Percentiles rank a stretch among this genome's conserved stretches.
Conservation (phyloP, 2,329 filamentous ascomycete species). For the Hymenoscyphus albidus region DNA sequence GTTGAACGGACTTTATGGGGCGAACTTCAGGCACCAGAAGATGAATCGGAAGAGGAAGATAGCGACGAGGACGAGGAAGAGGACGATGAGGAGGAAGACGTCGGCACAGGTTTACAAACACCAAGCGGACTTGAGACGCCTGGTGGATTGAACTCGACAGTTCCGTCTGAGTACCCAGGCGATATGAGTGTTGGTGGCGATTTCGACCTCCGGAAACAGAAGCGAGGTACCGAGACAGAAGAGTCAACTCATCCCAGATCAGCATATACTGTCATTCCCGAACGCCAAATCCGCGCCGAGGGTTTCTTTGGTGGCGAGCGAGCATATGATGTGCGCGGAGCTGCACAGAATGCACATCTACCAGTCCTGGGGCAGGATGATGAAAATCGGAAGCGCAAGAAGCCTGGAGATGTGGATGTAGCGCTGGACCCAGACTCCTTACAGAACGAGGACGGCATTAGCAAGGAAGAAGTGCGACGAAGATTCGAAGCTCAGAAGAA, state of each 20-base stretch:
- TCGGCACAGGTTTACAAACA: slow-evolving; percentile 65
- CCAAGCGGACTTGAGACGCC: slow-evolving; percentile 76
- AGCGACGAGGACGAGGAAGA: slow-evolving; percentile 67
- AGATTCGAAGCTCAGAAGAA: slow-evolving; percentile 72
- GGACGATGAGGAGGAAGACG: slow-evolving; percentile 58
- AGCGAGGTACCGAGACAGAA: slow-evolving; percentile 83
- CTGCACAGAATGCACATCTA: slow-evolving; percentile 48
- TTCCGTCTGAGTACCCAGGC: slow-evolving; percentile 74
- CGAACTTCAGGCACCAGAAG: slow-evolving; percentile 76
- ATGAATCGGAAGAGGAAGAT: slow-evolving; percentile 67
- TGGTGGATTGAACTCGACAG: slow-evolving; percentile 72
- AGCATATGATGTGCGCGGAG: slow-evolving; percentile 76
- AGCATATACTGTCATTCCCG: slow-evolving; percentile 85
- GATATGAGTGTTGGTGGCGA: slow-evolving; percentile 78
- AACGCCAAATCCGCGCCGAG: slow-evolving; percentile 77
- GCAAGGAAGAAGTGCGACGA: slow-evolving; percentile 76
- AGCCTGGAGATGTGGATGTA: slow-evolving; percentile 91
- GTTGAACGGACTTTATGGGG: slow-evolving; percentile 90
- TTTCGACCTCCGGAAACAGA: slow-evolving; percentile 85
- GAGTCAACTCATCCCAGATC: slow-evolving; percentile 69
- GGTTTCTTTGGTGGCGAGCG: slow-evolving; percentile 97
- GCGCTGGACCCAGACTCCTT: slow-evolving; percentile 84
- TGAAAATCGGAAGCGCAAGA: slow-evolving; percentile 79
- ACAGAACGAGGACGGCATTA: slow-evolving; percentile 69
- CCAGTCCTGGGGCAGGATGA: slow-evolving; percentile 80